Conservation (phyloP, 768 basidiomycete genomes). For the Russula virescens region DNA sequence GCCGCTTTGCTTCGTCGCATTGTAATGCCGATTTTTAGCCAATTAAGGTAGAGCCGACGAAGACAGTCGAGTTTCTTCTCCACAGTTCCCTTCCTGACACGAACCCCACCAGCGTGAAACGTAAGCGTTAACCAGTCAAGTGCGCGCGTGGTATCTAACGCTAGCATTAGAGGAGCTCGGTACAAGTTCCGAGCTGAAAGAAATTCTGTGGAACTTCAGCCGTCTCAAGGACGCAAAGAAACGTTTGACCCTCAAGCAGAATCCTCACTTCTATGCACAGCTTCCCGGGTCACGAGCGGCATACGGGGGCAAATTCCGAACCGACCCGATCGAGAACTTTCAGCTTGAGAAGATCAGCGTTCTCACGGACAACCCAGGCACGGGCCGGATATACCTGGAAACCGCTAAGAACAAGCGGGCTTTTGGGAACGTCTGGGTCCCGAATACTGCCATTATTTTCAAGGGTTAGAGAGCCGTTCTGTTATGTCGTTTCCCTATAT, state of each 20-base stretch:
- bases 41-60: too few relatives aligned
- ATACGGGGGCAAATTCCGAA: neutral
- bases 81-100: too few relatives aligned
- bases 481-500: neutral
- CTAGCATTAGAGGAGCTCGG: conserved; percentile 1
- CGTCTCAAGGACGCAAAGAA: too few relatives aligned
- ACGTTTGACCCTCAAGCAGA: too few relatives aligned
- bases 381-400: conserved; percentile 12
- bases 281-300: neutral
- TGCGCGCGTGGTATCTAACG: neutral
- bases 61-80: too few relatives aligned
- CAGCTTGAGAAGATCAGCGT: neutral
- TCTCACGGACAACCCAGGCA: neutral
- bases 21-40: neutral
- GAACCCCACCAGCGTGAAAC: too few relatives aligned
- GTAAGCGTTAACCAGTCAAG: neutral
- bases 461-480: neutral
- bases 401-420: neutral
- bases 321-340: neutral
- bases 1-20: neutral
- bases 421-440: conserved; percentile 10
- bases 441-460: conserved; percentile 3
- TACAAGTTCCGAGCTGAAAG: neutral
- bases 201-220: too few relatives aligned
- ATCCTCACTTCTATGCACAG: too few relatives aligned